Conservation (phyloP, 139 green algal genomes). For the Coelastrella sp. region DNA sequence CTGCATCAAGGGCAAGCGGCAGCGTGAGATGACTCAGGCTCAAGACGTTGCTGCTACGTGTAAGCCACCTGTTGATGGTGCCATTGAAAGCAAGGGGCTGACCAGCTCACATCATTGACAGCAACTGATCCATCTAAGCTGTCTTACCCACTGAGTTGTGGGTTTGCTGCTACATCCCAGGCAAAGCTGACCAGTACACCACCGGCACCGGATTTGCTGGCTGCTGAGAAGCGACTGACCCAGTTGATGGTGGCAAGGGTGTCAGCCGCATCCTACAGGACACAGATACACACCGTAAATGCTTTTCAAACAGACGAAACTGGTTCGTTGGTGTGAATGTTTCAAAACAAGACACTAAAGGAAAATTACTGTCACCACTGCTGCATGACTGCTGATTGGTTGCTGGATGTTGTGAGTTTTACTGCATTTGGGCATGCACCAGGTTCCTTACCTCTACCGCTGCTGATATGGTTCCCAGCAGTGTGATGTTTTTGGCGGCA, state of each 20-base stretch:
- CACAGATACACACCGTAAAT: no score
- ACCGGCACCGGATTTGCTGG: conserved; percentile 17
- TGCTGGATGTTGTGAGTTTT: no score
- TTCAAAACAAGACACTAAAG: no score
- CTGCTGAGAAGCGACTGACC: conserved; percentile 52
- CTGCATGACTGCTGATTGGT: no score
- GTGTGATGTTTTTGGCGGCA: neutral
- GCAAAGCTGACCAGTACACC: conserved; percentile 55
- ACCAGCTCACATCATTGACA: no score
- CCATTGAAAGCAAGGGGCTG: no score
- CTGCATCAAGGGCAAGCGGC: neutral
- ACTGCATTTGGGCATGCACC: neutral
- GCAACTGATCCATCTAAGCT: no score
- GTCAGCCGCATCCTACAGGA: conserved; percentile 52
- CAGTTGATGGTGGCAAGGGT: conserved; percentile 59
- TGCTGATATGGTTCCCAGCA: conserved; percentile 53
- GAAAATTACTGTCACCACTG: no score
- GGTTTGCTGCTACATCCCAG: conserved; percentile 50
- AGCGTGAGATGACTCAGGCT: neutral
- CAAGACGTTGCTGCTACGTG: neutral
- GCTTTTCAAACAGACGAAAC: no score
- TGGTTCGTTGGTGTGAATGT: no score
- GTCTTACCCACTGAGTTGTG: neutral
- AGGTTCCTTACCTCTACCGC: conserved; percentile 43
- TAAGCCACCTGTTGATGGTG: no score